Evolutionary conservation across 179 eudicot species (phyloP), one percentile per base, ranked within the genome.

Genomic region (Silene vulgaris): DNA sequence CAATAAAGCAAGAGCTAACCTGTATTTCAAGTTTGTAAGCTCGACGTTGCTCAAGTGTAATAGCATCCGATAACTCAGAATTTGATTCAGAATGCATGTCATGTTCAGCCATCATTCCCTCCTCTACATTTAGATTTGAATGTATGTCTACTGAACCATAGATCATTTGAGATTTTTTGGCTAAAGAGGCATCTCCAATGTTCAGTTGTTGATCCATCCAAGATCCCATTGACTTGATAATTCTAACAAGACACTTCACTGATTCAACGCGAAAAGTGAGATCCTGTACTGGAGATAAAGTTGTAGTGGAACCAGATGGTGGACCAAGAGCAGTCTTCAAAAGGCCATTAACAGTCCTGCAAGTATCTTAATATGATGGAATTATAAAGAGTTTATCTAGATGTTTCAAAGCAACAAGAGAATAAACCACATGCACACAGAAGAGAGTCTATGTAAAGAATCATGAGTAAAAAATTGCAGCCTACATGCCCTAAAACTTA

Each of bases 341-440:
- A 75, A 95, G 99, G 82, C 97, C 99, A 88, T 92, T 95, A 76
- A 95, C 91, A 84, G 92, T 92, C 96, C 99, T 95, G 97, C 91
- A 87, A 89, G 82, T 81, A 88, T 88, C 97, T 52, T 52, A 52
- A 52, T 13, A 13, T 92, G 87, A 88, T 77, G 84, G 90, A 88
- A 92, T 92, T 89, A 95, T 87, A 40, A 13, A 82, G 83, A 82
- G 90, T 79, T 86, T 82, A 80, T 84, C 85, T 74, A 85, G 71
- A 83, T 67, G 83, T 75, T 83, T 40, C 76, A 77, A 75, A 78
- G 71, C 60, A 64, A 32, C 12, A n/a, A 78, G 52, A 28, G 32
- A 14, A 57, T 23, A 52, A 50, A 21, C 61, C 32, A 17, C n/a
- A 14, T 37, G 59, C 35, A 65, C 13, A 29, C 54, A 69, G 43